Base-by-base conservation (phyloP, 768 basidiomycete species). In the Coprinopsis cinerea region DNA sequence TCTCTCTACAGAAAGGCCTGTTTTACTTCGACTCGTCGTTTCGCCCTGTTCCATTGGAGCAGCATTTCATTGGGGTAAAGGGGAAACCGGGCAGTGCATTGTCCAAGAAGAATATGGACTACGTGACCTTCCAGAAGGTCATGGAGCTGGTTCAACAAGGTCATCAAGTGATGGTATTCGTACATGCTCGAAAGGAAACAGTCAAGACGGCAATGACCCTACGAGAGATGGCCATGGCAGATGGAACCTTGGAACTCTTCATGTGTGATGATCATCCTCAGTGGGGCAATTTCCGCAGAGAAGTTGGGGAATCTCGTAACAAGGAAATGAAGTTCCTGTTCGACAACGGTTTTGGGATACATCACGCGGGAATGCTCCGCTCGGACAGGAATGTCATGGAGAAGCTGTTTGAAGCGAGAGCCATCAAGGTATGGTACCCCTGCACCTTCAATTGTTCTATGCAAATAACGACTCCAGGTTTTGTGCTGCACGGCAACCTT, bases 111-210 rank as follows among this genome's bases (percentile, higher is more conserved):
- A 95, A 94, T 58, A 74, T 98, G 45, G 96, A 99, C 64, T 71
- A 72, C 22, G 91, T 92, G 22, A 84, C 89, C 1, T 98, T 87
- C 57, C 77, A 94, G 57, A 97, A 95, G 68, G 92, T 98, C 17
- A 78, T 85, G 2, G 86, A 88, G 27, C 73, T 98, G 4, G 89
- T 98, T 24, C 75, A 69, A n/a, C 79, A 83, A 57, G 96, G 94
- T 2, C 96, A 99, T 68, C 96, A 98, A 65, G 92, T 96, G 53
- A 98, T 99, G 94, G 94, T 99, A 0, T 99, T 99, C 60, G 96
- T 99, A 7, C 96, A 99, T 65, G 92, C 96, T 13, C 79, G 96
- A 25, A 98, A 96, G 69, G 96, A 98, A 61, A 99, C 96, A 0
- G 96, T 98, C 46, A 96, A 95, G 62, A 81, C 89, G 0, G 94